Percentiles rank a stretch among this genome's conserved stretches.
Evolutionary conservation across 2,329 filamentous ascomycete species (phyloP).

Genomic region (Bipolaris zeicola): DNA sequence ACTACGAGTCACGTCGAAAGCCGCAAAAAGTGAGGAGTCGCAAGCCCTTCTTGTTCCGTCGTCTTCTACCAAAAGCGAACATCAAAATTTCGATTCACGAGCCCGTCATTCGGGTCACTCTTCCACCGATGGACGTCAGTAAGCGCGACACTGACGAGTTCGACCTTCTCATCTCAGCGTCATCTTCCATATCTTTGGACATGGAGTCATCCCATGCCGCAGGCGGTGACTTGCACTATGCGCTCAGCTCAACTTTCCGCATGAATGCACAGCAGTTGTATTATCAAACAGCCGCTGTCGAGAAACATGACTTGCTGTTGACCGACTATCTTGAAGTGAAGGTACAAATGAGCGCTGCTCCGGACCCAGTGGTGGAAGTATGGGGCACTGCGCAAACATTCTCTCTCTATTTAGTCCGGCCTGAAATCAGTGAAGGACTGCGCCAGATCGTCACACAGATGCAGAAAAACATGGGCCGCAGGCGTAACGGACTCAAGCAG

Average conservation of each 20-base stretch:
- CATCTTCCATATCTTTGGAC: slow-evolving; percentile 91
- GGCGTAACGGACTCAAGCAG: slow-evolving; percentile 49
- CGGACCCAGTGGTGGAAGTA: slow-evolving; percentile 81
- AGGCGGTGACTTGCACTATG: slow-evolving; percentile 84
- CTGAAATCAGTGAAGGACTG: slow-evolving; percentile 90
- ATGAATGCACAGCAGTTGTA: slow-evolving; percentile 88
- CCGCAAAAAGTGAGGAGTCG: slow-evolving; percentile 33
- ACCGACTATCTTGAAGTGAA: slow-evolving; percentile 90
- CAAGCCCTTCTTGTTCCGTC: slow-evolving; percentile 74
- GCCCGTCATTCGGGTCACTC: slow-evolving; percentile 85
- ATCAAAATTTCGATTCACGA: slow-evolving; percentile 98
- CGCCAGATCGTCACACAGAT: slow-evolving; percentile 89
- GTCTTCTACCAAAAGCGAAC: slow-evolving; percentile 89
- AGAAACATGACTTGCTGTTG: slow-evolving; percentile 83
- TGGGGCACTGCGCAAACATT: slow-evolving; percentile 84
- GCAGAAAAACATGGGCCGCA: slow-evolving; percentile 54
- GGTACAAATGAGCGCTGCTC: slow-evolving; percentile 80
- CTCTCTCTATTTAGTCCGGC: slow-evolving; percentile 84
- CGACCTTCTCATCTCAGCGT: slow-evolving; percentile 91
- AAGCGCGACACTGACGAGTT: slow-evolving; percentile 75
- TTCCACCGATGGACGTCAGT: slow-evolving; percentile 73
- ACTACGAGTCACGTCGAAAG: slow-evolving; percentile 39
- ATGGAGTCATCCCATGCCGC: slow-evolving; percentile 94
- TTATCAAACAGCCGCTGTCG: slow-evolving; percentile 85
- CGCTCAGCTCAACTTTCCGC: slow-evolving; percentile 78